Evolutionary conservation across 192 early-diverging fungal genomes (phyloP).

Genomic region (Helicostylum pulchrum): DNA sequence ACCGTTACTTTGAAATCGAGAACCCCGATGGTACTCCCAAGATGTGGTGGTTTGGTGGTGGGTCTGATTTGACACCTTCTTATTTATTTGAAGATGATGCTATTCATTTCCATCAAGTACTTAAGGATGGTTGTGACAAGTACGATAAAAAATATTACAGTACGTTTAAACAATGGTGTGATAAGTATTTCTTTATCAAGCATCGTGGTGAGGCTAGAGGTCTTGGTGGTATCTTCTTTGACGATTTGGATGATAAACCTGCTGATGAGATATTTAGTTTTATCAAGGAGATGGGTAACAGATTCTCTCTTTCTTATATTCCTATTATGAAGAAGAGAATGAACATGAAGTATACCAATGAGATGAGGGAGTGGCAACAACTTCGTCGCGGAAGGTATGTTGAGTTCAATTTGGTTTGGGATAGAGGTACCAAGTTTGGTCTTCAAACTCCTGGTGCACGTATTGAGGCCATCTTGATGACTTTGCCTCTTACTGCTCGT

Average conservation of each 20-base stretch:
- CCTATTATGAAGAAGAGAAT: constrained; percentile 83
- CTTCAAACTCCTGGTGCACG: constrained; percentile 92
- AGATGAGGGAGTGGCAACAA: constrained; percentile 91
- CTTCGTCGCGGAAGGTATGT: constrained; percentile 93
- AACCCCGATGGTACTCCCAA: constrained; percentile 61
- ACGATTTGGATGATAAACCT: constrained; percentile 78
- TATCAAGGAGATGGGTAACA: constrained; percentile 77
- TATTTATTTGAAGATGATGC: constrained; percentile 92
- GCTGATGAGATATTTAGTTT: constrained; percentile 80
- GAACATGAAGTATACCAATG: constrained; percentile 70
- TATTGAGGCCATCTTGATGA: constrained; percentile 94
- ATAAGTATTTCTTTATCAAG: constrained; percentile 86
- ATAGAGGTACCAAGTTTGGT: constrained; percentile 98
- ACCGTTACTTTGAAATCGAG: constrained; percentile 93
- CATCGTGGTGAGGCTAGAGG: constrained; percentile 91
- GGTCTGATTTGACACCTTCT: constrained; percentile 89
- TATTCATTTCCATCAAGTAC: constrained; percentile 85
- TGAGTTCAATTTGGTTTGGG: constrained; percentile 96
- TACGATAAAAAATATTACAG: constrained; percentile 82
- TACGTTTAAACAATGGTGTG: constrained; percentile 95
- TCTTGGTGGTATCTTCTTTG: constrained; percentile 98
- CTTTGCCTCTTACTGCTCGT: constrained; percentile 86
- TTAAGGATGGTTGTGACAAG: constrained; percentile 91
- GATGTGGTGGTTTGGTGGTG: constrained; percentile 95
- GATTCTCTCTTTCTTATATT: constrained; percentile 81